Evolutionary conservation across 371 early-diverging fungal species (phyloP), one percentile per base, ranked within the genome.

Genomic region (Lichtheimia ornata): DNA sequence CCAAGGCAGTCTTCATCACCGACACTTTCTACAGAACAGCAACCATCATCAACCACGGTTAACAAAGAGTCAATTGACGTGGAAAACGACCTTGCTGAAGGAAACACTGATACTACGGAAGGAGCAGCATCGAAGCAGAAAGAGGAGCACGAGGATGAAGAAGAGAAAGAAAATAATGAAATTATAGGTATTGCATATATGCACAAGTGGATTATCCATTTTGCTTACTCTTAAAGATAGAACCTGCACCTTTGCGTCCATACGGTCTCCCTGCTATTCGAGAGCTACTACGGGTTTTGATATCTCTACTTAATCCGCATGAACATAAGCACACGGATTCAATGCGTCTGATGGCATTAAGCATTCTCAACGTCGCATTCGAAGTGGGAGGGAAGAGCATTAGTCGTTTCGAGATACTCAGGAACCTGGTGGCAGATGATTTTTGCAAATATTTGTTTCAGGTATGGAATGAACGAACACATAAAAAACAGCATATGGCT

Each of bases 241-340:
- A 53, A 30, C 49, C 45, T 24, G 41, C 59, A 22, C 54, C 72
- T 18, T 76, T 81, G 57, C 73, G 76, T 22, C 76, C 86, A 5
- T 90, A 88, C 63, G 96, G 96, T 4, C 71, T 94, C 44, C 94
- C 96, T 1, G 89, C 97, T 2, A 91, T 93, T 28, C 83, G 89
- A 11, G 98, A 97, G 67, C 80, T 96, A 7, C 74, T 95, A 7
- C 88, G 97, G 4, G 97, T 96, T 0, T 78, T 98, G 9, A 91
- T 94, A 22, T 91, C 94, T 3, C 76, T 98, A 15, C 77, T 94
- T 35, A 94, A 98, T 67, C 97, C 97, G 9, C 87, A 89, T 35
- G 94, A 95, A 65, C 84, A 90, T 60, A 90, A 91, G 52, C 94
- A 97, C 69, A 95, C 96, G 0, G 97, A 98, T 66, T 89, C 95